Percentiles rank a stretch among this genome's conserved stretches.
phyloP scores from a whole-genome alignment of 192 early-diverging fungal species.

The Entophlyctis helioformis region DNA sequence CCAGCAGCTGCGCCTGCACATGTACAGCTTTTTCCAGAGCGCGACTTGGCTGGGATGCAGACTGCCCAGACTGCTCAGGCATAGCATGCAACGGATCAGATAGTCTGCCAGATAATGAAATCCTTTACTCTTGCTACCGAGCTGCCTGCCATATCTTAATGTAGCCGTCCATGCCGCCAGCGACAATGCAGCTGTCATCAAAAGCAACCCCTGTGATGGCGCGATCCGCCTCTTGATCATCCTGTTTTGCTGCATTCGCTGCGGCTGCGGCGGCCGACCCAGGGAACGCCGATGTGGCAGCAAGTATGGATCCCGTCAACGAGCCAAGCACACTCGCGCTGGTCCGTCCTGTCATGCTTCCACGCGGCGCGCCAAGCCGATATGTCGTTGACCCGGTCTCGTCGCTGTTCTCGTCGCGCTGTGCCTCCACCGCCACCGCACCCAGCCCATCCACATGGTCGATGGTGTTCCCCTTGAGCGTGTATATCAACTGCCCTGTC shows the following conservation, averaged over 20 bases:
- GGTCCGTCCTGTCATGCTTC: neutral
- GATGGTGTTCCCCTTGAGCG: constrained; percentile 2
- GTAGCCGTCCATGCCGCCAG: constrained; percentile 3
- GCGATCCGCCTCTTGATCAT: constrained; percentile 1
- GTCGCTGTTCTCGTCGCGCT: neutral
- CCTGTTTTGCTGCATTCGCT: neutral
- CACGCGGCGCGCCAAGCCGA: too few relatives aligned
- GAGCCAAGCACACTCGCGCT: neutral
- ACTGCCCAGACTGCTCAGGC: too few relatives aligned
- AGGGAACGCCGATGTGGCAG: too few relatives aligned
- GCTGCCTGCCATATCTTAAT: neutral
- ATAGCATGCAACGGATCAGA: too few relatives aligned
- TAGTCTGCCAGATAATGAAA: too few relatives aligned
- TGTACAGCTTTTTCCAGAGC: too few relatives aligned
- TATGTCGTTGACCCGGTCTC: too few relatives aligned
- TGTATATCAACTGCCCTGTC: constrained; percentile 3
- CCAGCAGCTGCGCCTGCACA: too few relatives aligned
- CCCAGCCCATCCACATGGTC: neutral
- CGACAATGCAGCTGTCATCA: constrained; percentile 4
- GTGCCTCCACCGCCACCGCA: neutral
- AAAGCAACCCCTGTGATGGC: constrained; percentile 7
- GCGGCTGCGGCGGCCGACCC: too few relatives aligned
- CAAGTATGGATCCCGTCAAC: too few relatives aligned
- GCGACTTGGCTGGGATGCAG: too few relatives aligned
- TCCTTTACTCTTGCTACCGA: too few relatives aligned